A percentile compares a stretch with the other conserved stretches of the same genome.
Conservation (phyloP, 495 filamentous ascomycete species). For the Bryoglossum gracile region DNA sequence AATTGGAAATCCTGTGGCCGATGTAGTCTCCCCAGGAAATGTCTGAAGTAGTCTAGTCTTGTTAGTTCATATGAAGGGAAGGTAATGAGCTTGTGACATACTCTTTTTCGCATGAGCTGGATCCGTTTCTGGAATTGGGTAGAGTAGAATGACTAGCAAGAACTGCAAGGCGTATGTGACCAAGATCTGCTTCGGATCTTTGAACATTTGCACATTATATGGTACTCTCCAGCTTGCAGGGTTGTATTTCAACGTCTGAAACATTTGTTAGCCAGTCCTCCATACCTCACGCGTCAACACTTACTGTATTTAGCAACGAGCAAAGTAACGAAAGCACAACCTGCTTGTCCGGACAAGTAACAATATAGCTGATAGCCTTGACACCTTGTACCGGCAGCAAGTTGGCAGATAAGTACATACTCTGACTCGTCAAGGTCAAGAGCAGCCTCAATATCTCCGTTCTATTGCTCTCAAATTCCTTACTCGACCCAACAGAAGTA, state of each 20-base stretch:
- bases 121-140: conserved; percentile 78
- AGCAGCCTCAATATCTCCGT: conserved; percentile 84
- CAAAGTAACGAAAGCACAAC: conserved; percentile 81
- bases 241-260: conserved; percentile 89
- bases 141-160: conserved; percentile 79
- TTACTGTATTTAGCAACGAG: conserved; percentile 92
- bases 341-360: conserved; percentile 83
- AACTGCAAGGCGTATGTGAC: conserved; percentile 80
- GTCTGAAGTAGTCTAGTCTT: conserved; percentile 21
- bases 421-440: conserved; percentile 77
- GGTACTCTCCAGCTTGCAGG: conserved; percentile 91
- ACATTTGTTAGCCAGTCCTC: not conserved
- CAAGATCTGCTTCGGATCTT: conserved; percentile 84
- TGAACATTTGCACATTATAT: conserved; percentile 89
- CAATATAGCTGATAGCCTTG: conserved; percentile 82
- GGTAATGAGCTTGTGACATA: conserved; percentile 33
- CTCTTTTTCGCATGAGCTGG: conserved; percentile 63
- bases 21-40: conserved; percentile 72
- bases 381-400: conserved; percentile 79
- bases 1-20: conserved; percentile 97
- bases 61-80: not conserved
- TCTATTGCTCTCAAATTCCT: conserved; percentile 84
- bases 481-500: conserved; percentile 76
- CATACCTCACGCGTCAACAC: conserved; percentile 21
- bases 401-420: conserved; percentile 86